These are phyloP conservation scores for Cercis canadensis DNA, from an alignment of 306 rosid genomes.

Conservation along the genomic window DNA sequence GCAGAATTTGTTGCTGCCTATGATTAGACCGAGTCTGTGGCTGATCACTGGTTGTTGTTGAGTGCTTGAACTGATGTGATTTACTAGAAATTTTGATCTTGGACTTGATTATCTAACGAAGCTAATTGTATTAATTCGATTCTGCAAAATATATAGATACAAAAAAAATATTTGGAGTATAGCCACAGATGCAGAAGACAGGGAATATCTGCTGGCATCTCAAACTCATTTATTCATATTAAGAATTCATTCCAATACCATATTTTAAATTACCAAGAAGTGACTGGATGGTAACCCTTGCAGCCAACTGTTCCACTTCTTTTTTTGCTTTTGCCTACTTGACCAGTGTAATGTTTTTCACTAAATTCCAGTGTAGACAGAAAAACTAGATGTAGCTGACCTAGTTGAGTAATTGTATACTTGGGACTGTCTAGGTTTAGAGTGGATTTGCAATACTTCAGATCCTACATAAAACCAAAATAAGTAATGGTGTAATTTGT, in stretches of 20 bases:
- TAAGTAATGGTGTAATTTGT: no score
- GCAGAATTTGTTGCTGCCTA: no score
- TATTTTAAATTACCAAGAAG: slow-evolving; percentile 13
- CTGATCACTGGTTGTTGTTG: no score
- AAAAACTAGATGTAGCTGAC: not conserved
- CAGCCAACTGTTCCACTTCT: slow-evolving; percentile 9
- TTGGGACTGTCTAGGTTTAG: slow-evolving; percentile 19
- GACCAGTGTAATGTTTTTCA: slow-evolving; percentile 8
- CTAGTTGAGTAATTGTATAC: slow-evolving; percentile 4
- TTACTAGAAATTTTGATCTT: not conserved
- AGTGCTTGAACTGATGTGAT: not conserved
- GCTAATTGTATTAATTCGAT: not conserved
- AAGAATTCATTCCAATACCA: no score
- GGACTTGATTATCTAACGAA: slow-evolving; percentile 30
- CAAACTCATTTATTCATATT: not conserved
- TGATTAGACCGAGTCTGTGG: not conserved
- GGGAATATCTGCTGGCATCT: not conserved
- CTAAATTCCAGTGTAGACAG: slow-evolving; percentile 21
- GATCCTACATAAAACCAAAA: slow-evolving; percentile 20
- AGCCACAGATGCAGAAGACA: not conserved
- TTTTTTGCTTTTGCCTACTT: slow-evolving; percentile 30
- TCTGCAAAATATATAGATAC: no score
- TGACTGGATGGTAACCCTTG: slow-evolving; percentile 9
- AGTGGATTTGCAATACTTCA: slow-evolving; percentile 23
- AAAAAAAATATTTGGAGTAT: no score